Base-by-base conservation (phyloP, 352 stramenopile genomes). In the Plasmopara halstedii region DNA sequence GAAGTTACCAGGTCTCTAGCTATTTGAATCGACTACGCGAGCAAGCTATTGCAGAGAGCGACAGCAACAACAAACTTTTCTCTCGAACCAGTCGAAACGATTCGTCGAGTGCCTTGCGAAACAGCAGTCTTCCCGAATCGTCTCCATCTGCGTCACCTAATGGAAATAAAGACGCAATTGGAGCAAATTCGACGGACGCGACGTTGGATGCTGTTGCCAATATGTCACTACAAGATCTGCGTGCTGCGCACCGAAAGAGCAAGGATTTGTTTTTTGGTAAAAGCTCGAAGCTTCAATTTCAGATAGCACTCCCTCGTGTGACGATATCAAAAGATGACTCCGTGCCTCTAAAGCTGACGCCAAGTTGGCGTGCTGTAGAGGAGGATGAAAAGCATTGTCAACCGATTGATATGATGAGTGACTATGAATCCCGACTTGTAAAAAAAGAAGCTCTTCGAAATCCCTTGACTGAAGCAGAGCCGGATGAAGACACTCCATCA, bases 371-470 rank as follows among this genome's bases (percentile, higher is more conserved):
- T 32, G 73, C 74, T 15, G 50, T 65, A 3, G 72, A 88, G 46
- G 73, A 94, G 45, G 77, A 92, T 43, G 75, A 88, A 40, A 92
- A 89, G 52, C 80, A 92, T 43, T 71, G 70, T 10, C 73, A 91
- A 29, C 79, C 83, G 4, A 91, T 94, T 35, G 83, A 91, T 20
- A 74, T 85, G 3, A 94, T 94, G 83, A 89, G 80, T 44, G 81
- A 94, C 46, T 94, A 94, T 50, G 81, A 92, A 21, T 89, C 83
- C 0, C 69, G 79, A n/a, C 34, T 90, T 20, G 70, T 94, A 36
- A 91, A 88, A 55, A 94, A 92, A 38, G 83, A 94, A 38, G 80
- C 79, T 2, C 61, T 91, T 19, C 73, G 83, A 6, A 92, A 94
- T 39, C 83, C 83, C n/a, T 65, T 89, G 11, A 73, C 71, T 17